Evolutionary conservation across 352 stramenopile species (phyloP).

Genomic region (Phytopythium sindhum): DNA sequence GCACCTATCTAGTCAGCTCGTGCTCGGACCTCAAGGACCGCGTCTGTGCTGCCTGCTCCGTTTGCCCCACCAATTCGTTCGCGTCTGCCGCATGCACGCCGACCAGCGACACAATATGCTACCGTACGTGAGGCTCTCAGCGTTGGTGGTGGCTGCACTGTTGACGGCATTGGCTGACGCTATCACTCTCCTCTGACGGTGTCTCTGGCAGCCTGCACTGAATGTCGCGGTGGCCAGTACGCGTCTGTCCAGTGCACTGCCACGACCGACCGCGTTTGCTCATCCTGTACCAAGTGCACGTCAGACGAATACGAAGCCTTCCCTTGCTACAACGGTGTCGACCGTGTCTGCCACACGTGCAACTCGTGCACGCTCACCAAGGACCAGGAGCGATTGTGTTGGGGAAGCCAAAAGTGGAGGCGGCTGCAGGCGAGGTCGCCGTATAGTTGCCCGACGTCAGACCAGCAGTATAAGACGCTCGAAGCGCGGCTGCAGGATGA

Average conservation of each 20-base stretch:
- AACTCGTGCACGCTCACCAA: constrained; percentile 66
- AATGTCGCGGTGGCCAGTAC: constrained; percentile 56
- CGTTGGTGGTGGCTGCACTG: neutral
- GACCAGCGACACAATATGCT: constrained; percentile 59
- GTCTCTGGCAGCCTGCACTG: constrained; percentile 14
- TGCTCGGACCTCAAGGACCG: constrained; percentile 64
- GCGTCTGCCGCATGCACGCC: constrained; percentile 43
- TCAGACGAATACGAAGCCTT: constrained; percentile 68
- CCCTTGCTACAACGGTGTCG: constrained; percentile 39
- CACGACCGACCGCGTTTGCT: constrained; percentile 56
- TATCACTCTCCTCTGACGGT: neutral
- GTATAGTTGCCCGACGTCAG: constrained; percentile 59
- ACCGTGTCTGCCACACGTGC: constrained; percentile 71
- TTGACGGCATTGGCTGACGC: neutral
- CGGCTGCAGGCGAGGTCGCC: constrained; percentile 55
- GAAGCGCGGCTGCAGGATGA: constrained; percentile 56
- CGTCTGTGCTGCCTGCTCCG: constrained; percentile 45
- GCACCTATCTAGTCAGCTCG: constrained; percentile 41
- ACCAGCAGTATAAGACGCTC: constrained; percentile 52
- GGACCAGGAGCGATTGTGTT: constrained; percentile 52
- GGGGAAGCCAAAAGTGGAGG: constrained; percentile 57
- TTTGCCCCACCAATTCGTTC: constrained; percentile 61
- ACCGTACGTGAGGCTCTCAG: constrained; percentile 35
- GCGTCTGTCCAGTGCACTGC: constrained; percentile 39
- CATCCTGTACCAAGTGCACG: constrained; percentile 59